Percentiles rank a stretch among this genome's conserved stretches.
These are phyloP conservation scores for Amylocystis lapponica DNA, from an alignment of 768 basidiomycete genomes.

Conservation along the genomic window DNA sequence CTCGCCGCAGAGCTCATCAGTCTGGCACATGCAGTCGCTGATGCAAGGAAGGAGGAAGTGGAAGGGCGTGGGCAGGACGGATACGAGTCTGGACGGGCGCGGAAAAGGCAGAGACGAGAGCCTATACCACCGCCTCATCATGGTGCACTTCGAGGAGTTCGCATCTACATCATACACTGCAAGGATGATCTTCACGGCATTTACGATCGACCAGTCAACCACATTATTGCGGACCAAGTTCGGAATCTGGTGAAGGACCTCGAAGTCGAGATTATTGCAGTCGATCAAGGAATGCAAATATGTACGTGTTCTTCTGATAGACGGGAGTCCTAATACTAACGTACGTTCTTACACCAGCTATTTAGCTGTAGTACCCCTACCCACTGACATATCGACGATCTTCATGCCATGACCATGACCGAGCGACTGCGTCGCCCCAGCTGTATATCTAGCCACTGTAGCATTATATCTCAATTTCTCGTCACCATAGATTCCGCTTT, in stretches of 20 bases:
- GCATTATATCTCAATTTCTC: constrained; percentile 31
- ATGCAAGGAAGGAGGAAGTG: constrained; percentile 28
- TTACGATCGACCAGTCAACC: constrained; percentile 45
- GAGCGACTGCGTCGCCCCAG: no score
- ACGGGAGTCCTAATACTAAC: no score
- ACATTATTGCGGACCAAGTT: constrained; percentile 73
- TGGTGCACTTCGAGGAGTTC: constrained; percentile 51
- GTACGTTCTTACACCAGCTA: no score
- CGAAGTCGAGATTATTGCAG: constrained; percentile 66
- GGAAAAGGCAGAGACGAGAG: constrained; percentile 34
- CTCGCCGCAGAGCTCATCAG: constrained; percentile 66
- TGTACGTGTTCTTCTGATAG: constrained; percentile 35
- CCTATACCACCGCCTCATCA: constrained; percentile 32
- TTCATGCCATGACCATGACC: no score
- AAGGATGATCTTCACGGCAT: constrained; percentile 63
- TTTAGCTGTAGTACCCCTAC: no score
- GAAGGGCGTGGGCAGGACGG: neutral
- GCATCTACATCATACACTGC: constrained; percentile 82
- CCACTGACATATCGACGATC: no score
- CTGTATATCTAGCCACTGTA: constrained; percentile 37
- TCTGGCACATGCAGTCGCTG: constrained; percentile 65
- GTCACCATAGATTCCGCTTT: no score
- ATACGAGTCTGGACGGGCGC: constrained; percentile 11
- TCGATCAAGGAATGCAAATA: constrained; percentile 77
- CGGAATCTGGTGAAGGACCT: constrained; percentile 53